Conservation (phyloP, 2,329 filamentous ascomycete species). For the Sporothrix brasiliensis region DNA sequence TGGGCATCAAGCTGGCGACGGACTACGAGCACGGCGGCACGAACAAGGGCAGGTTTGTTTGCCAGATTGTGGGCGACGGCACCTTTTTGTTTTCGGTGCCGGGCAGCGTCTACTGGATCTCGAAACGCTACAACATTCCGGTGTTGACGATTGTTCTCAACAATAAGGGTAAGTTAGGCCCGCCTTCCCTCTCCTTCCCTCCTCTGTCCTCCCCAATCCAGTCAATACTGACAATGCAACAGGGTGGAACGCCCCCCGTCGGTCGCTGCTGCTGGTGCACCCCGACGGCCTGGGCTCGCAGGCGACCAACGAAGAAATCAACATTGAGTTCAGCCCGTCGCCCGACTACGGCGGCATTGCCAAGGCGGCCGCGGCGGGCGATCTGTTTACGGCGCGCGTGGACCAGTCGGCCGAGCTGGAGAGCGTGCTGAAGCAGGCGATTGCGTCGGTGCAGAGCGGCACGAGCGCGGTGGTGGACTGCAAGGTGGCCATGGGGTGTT, state of each 20-base stretch:
- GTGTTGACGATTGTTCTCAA: slow-evolving; percentile 55
- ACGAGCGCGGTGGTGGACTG: slow-evolving; percentile 58
- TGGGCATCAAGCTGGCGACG: slow-evolving; percentile 55
- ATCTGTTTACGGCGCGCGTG: slow-evolving; percentile 55
- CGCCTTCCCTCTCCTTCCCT: too few species aligned
- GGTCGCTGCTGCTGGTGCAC: slow-evolving; percentile 60
- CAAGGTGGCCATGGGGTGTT: slow-evolving; percentile 51
- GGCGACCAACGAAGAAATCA: slow-evolving; percentile 64
- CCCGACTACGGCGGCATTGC: slow-evolving; percentile 65
- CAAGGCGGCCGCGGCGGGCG: slow-evolving; percentile 60
- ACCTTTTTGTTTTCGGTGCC: slow-evolving; percentile 55
- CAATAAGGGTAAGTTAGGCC: slow-evolving; percentile 50
- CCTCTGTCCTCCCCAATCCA: too few species aligned
- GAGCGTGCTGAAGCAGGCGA: slow-evolving; percentile 52
- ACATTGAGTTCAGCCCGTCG: slow-evolving; percentile 61
- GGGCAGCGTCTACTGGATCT: slow-evolving; percentile 54
- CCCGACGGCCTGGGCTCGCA: slow-evolving; percentile 58
- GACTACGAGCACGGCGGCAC: slow-evolving; percentile 46
- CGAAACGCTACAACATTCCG: slow-evolving; percentile 52
- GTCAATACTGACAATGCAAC: too few species aligned
- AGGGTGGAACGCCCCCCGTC: slow-evolving; percentile 64
- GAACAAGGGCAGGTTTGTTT: slow-evolving; percentile 51
- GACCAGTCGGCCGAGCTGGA: slow-evolving; percentile 53
- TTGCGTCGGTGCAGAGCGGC: slow-evolving; percentile 55
- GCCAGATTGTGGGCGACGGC: slow-evolving; percentile 55